Base-by-base conservation (phyloP, 225 moss, liverwort and hornwort species). In the Physcomitrium patens region DNA sequence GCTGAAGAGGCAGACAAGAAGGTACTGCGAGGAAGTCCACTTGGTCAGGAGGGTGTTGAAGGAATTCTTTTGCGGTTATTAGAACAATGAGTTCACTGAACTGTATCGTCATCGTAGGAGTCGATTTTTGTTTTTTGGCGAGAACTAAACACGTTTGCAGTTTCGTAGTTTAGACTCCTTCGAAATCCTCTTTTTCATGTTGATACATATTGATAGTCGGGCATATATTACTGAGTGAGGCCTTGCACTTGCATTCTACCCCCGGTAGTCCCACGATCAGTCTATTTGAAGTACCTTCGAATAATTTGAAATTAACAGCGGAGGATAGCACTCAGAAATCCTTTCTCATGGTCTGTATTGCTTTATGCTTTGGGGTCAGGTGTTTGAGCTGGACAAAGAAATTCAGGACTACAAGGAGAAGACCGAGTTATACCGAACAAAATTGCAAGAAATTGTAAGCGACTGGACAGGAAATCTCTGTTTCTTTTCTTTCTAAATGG, bases 1-100 rank as follows among this genome's bases (percentile, higher is more conserved):
- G 93, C 99, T 8, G 99, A 93, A 81, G 99, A 89, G 74, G 99
- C 99, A 41, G 95, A 99, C 77, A 99, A 91, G 77, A 99, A 99
- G 93, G 96, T 96, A 81, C 14, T 3, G 2, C 15, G 63, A 46
- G 70, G 56, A 63, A 68, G 24, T 28, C 9, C 8, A 1, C 14
- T 48, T 47, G 26, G 2, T 9, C 15, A 8, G 63, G 20, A 15
- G 19, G 18, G n/a, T 20, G 53, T 19, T 42, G 47, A 41, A 10
- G 73, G 50, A 51, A 15, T 65, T 31, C 14, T 54, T 48, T 11
- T 22, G 44, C 12, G 56, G 69, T 17, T 63, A 17, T 56, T 24
- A 13, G 54, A 48, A 67, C 17, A 58, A 9, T 52, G 22, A 17
- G 15, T 19, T 16, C 28, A 27, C 3, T 28, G 27, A 26, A 18